phyloP scores from a whole-genome alignment of 805 yeast genomes.

The Myxozyma lipomycoides region DNA sequence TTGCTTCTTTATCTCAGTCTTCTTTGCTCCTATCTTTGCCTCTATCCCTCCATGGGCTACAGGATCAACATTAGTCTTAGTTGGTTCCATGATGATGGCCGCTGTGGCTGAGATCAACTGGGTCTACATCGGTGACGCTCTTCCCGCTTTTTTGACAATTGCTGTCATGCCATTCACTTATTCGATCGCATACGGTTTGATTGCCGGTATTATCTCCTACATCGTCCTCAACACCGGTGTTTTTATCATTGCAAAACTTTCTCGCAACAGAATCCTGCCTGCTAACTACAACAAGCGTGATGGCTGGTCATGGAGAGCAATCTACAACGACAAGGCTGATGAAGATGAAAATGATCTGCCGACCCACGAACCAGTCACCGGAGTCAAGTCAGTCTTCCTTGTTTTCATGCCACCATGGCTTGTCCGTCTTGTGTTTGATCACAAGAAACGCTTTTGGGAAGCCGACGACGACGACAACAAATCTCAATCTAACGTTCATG shows the following conservation, averaged over 20 bases:
- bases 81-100: constrained; percentile 30
- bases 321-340: background rate
- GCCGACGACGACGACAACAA: constrained; percentile 4
- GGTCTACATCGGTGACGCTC: constrained; percentile 26
- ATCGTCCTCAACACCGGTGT: constrained; percentile 21
- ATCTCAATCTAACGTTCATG: too few species aligned
- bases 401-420: constrained; percentile 25
- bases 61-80: constrained; percentile 28
- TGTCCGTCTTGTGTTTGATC: constrained; percentile 8
- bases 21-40: constrained; percentile 30
- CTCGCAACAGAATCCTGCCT: constrained; percentile 22
- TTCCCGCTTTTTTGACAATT: constrained; percentile 29
- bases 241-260: constrained; percentile 16
- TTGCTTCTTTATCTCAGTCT: constrained; percentile 29
- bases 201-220: constrained; percentile 28
- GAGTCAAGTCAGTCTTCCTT: background rate
- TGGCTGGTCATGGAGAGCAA: constrained; percentile 28
- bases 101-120: constrained; percentile 27
- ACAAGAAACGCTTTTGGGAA: constrained; percentile 23
- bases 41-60: constrained; percentile 31
- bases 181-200: constrained; percentile 30
- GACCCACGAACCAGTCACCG: background rate
- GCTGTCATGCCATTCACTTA: constrained; percentile 31
- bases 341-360: background rate
- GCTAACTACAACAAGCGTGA: constrained; percentile 27